Percentiles rank a stretch among this genome's conserved stretches.
Evolutionary conservation across 208 protist genomes (phyloP).

Genomic region (Trichomonas gallinae): DNA sequence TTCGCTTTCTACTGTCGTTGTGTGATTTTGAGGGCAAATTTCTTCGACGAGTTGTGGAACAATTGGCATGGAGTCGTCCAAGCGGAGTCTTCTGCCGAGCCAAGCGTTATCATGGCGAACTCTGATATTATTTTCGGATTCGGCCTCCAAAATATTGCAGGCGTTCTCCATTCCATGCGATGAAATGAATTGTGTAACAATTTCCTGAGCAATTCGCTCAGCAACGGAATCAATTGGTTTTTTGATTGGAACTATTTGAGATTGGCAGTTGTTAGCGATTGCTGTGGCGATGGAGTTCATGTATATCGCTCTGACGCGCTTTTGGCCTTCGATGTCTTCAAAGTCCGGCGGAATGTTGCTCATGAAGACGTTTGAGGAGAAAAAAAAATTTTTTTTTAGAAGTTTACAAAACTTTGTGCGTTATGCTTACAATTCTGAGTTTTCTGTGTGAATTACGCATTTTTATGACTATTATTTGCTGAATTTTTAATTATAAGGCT

Average conservation of each 20-base stretch:
- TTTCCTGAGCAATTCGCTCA: background rate
- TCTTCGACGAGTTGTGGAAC: background rate
- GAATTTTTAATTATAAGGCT: no score
- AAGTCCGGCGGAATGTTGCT: background rate
- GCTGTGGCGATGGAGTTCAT: background rate
- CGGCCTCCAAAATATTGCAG: background rate
- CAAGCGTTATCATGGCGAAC: background rate
- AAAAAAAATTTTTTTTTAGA: background rate
- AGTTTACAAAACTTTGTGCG: background rate
- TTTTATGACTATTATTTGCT: no score
- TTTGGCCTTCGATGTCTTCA: background rate
- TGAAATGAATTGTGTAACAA: background rate
- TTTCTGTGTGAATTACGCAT: no score
- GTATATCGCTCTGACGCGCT: background rate
- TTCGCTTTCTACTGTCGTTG: background rate
- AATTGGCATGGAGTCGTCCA: background rate
- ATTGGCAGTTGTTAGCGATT: background rate
- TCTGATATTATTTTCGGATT: background rate
- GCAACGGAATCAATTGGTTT: background rate
- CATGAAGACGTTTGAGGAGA: background rate
- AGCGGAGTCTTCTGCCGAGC: background rate
- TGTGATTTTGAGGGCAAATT: background rate
- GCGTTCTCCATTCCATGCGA: background rate
- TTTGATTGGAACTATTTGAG: background rate
- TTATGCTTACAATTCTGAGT: background rate